Percentiles rank a stretch among this genome's conserved stretches.
Conservation (phyloP, 805 yeast genomes). For the Wickerhamomyces strasburgensis region DNA sequence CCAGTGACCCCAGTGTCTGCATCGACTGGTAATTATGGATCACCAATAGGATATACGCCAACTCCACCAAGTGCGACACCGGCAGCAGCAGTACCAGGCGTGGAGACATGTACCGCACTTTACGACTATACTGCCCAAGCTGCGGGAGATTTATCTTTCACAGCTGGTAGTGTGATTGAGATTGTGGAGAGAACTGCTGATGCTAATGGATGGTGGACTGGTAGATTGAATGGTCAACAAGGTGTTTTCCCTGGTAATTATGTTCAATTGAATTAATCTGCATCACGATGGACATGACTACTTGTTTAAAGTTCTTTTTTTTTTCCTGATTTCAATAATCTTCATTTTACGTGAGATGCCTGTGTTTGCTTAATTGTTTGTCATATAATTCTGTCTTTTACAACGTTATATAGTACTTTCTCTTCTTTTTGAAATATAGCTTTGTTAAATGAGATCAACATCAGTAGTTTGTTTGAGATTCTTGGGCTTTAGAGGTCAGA, state of each 20-base stretch:
- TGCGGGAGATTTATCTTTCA: conserved; percentile 81
- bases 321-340: too few relatives aligned
- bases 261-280: conserved; percentile 67
- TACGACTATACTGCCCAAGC: conserved; percentile 94
- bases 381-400: too few relatives aligned
- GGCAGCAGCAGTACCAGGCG: conserved; percentile 32
- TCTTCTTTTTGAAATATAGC: too few relatives aligned
- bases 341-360: too few relatives aligned
- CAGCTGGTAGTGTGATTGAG: conserved; percentile 84
- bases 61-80: conserved; percentile 29
- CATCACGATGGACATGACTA: too few relatives aligned
- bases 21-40: conserved; percentile 5
- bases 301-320: too few relatives aligned
- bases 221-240: conserved; percentile 71
- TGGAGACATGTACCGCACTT: conserved; percentile 76
- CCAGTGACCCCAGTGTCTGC: conserved; percentile 21
- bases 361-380: too few relatives aligned
- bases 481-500: too few relatives aligned
- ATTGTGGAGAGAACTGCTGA: conserved; percentile 78
- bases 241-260: conserved; percentile 97
- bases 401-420: too few relatives aligned
- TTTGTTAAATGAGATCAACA: too few relatives aligned
- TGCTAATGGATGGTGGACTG: conserved; percentile 98
- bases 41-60: conserved; percentile 23
- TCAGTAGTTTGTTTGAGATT: too few relatives aligned